A percentile compares a stretch with the other conserved stretches of the same genome.
phyloP scores from a whole-genome alignment of 805 yeast genomes.

The Schizosaccharomyces japonicus region DNA sequence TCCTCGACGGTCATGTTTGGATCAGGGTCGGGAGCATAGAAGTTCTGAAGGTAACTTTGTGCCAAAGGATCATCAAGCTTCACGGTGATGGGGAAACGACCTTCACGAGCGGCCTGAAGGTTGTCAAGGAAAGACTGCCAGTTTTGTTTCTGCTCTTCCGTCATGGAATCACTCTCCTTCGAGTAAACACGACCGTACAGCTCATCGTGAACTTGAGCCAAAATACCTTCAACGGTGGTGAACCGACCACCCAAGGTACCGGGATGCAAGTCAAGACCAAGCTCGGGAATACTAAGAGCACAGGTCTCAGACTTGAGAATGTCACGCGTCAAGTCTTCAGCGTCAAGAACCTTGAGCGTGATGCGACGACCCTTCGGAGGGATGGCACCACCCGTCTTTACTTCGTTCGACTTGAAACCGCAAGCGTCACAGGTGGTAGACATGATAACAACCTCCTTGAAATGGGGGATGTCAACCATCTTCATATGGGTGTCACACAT shows the following conservation, averaged over 20 bases:
- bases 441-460: conserved; percentile 92
- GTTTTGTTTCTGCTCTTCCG: conserved; percentile 42
- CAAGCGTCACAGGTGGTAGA: conserved; percentile 77
- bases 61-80: conserved; percentile 87
- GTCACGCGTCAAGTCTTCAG: conserved; percentile 84
- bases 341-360: conserved; percentile 53
- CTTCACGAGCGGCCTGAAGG: conserved; percentile 56
- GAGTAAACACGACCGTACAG: conserved; percentile 62
- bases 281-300: conserved; percentile 63
- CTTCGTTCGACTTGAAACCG: conserved; percentile 92
- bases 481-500: conserved; percentile 89
- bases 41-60: conserved; percentile 83
- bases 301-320: conserved; percentile 87
- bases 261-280: conserved; percentile 70
- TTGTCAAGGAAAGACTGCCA: conserved; percentile 63
- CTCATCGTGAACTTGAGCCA: conserved; percentile 75
- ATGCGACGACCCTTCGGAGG: conserved; percentile 65
- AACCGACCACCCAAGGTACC: conserved; percentile 97
- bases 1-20: conserved; percentile 88
- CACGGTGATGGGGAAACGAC: conserved; percentile 61
- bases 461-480: conserved; percentile 86
- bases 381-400: conserved; percentile 92
- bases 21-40: conserved; percentile 95
- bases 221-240: conserved; percentile 85
- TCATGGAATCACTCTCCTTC: conserved; percentile 82